These are phyloP conservation scores for Nicotiana tabacum DNA, from an alignment of 257 asterid genomes.

Conservation along the genomic window DNA sequence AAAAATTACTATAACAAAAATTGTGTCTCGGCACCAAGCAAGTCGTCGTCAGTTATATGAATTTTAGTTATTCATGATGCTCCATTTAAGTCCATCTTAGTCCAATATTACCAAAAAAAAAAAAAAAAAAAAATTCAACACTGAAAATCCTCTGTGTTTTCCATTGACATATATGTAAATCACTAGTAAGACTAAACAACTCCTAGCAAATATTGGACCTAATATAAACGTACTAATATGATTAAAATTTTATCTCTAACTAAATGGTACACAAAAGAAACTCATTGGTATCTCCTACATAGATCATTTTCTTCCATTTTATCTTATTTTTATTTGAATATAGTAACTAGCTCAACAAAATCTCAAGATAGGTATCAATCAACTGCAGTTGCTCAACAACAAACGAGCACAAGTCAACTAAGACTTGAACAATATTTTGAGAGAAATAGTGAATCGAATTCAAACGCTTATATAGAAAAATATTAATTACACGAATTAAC, in stretches of 20 bases:
- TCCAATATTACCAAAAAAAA: neutral
- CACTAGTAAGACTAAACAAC: neutral
- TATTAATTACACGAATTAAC: neutral
- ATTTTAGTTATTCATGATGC: neutral
- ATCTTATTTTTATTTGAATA: neutral
- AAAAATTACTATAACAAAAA: neutral
- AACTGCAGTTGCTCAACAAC: neutral
- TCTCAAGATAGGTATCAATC: neutral
- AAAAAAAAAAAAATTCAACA: neutral
- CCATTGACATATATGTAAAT: neutral
- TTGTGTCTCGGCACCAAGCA: neutral
- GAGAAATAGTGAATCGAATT: neutral
- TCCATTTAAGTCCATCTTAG: neutral
- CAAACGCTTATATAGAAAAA: neutral
- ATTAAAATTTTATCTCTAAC: neutral
- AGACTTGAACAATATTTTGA: neutral
- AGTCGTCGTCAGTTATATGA: neutral
- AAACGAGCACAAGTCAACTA: neutral
- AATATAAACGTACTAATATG: neutral
- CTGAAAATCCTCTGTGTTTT: neutral
- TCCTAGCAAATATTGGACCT: neutral
- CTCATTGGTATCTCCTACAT: neutral
- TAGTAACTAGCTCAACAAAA: neutral
- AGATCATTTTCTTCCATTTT: neutral
- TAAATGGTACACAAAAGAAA: neutral